phyloP scores from a whole-genome alignment of 345 rosid species.

The Corchorus olitorius region DNA sequence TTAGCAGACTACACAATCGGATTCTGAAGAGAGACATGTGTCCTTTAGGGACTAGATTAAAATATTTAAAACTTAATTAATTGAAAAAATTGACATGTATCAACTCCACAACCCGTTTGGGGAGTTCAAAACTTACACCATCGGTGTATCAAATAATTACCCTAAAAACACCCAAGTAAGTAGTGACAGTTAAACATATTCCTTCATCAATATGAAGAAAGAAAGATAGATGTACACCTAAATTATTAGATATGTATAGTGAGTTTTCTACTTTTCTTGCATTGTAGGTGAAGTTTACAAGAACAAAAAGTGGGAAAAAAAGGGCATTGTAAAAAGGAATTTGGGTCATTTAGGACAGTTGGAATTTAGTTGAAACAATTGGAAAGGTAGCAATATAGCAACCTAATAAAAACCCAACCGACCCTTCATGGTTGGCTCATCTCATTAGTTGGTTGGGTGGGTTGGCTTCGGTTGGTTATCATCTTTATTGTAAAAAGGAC shows the following conservation, averaged over 20 bases:
- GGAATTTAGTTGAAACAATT: slow-evolving; percentile 8
- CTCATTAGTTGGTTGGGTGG: background rate
- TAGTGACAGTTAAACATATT: background rate
- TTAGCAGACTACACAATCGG: no score
- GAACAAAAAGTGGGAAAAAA: background rate
- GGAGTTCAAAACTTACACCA: no score
- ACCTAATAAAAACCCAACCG: slow-evolving; percentile 10
- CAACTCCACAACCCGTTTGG: no score
- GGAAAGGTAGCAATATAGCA: background rate
- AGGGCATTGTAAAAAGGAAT: background rate
- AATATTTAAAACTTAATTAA: no score
- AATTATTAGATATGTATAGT: background rate
- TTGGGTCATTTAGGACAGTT: background rate
- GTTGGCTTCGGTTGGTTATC: no score
- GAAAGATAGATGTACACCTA: background rate
- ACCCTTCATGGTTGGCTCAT: background rate
- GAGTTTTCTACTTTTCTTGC: slow-evolving; percentile 1
- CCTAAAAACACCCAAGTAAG: background rate
- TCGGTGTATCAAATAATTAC: no score
- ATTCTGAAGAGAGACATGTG: no score
- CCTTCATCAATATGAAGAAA: background rate
- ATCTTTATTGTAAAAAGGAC: background rate
- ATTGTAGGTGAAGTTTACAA: background rate
- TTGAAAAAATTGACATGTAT: no score
- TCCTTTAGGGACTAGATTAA: no score